Evolutionary conservation across 352 stramenopile species (phyloP), one percentile per base, ranked within the genome.

Genomic region (Phytophthora vignae): DNA sequence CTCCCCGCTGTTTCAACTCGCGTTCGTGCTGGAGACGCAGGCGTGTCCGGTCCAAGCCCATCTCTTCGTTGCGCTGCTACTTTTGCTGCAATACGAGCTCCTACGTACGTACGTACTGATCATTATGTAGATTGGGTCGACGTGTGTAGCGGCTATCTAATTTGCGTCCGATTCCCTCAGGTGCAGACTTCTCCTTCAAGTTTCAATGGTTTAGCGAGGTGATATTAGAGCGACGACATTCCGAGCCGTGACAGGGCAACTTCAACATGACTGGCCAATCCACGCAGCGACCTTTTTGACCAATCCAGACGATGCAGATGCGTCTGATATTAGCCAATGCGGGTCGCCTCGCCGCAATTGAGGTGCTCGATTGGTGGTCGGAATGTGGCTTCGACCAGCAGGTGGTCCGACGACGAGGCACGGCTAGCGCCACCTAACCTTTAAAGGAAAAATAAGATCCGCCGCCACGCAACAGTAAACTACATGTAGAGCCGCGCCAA

Each of bases 21-120:
- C 62, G 7, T 87, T 85, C 22, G 77, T 82, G 33, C 66, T 87
- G 5, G 62, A 80, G 46, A 80, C 59, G 0, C 74, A 87, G 55
- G 19, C 64, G 27, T 59, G 19, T 9, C 11, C 29, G 0, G 60
- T 74, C 1, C 67, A 70, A 53, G 33, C n/a, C 9, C 11, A 40
- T 10, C 22, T 71, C 0, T 71, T 66, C n/a, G 12, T 58, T 2
- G 46, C 17, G 12, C 2, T 54, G 15, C 25, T 66, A 1, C 27
- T 46, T 27, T 15, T 74, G 27, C 25, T 74, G 60, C 48, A 69
- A 17, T 71, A 71, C 17, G 60, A 74, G 25, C 54, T 74, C 21
- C 29, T 29, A 29, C 25, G 25, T 29, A 29, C 25, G 25, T 29
- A 29, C 12, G 48, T 44, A 17, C 46, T 8, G 10, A 2, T 5